Conservation (phyloP, 148 eudicot genomes). For the Rhododendron kiyosumense region DNA sequence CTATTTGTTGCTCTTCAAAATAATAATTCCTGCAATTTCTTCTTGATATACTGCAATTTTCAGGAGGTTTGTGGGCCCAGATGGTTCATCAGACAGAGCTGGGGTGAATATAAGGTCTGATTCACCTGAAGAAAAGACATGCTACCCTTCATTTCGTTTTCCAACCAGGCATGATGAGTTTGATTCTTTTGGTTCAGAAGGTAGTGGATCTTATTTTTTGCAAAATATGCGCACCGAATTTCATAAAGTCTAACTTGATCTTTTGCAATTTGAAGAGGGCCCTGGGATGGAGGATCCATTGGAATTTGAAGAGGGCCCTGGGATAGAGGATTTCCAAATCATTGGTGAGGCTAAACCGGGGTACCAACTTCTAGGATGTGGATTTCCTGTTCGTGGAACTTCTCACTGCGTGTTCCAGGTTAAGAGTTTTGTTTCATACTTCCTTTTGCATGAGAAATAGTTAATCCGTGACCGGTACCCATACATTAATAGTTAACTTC, state of each 20-base stretch:
- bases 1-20: neutral
- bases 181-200: slow-evolving; percentile 29
- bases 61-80: too few species aligned
- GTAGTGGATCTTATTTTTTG: slow-evolving; percentile 20
- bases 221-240: neutral
- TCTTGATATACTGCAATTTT: too few species aligned
- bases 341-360: slow-evolving; percentile 88
- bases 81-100: too few species aligned
- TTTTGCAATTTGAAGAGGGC: slow-evolving; percentile 41
- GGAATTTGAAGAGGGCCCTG: slow-evolving; percentile 62
- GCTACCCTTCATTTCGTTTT: slow-evolving; percentile 23
- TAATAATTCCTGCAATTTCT: too few species aligned
- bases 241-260: slow-evolving; percentile 6
- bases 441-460: neutral
- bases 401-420: slow-evolving; percentile 95
- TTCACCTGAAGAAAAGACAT: slow-evolving; percentile 22
- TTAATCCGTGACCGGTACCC: neutral
- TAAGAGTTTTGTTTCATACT: slow-evolving; percentile 1
- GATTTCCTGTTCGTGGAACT: slow-evolving; percentile 85
- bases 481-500: neutral
- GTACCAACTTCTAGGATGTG: slow-evolving; percentile 78
- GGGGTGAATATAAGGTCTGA: neutral
- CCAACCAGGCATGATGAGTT: slow-evolving; percentile 16
- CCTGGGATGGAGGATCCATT: slow-evolving; percentile 71
- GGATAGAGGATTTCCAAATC: slow-evolving; percentile 84